Conservation (phyloP, 257 asterid species). For the Forsythia suspensa region DNA sequence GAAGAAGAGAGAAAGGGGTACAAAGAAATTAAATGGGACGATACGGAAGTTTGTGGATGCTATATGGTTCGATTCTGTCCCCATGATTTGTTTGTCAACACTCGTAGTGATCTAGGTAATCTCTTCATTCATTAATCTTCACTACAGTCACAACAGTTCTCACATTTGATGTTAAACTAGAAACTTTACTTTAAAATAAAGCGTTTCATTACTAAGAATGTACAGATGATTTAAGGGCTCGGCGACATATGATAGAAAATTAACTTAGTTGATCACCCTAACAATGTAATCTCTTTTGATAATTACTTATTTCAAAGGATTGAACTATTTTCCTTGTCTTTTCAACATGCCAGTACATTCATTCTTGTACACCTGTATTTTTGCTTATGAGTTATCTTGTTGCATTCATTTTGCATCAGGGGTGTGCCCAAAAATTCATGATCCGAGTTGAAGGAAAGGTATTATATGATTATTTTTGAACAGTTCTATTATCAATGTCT, state of each 20-base stretch:
- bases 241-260: neutral
- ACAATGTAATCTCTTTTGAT: neutral
- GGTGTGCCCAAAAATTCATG: slow-evolving; percentile 88
- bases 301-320: neutral
- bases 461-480: slow-evolving; percentile 13
- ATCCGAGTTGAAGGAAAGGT: slow-evolving; percentile 95
- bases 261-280: neutral
- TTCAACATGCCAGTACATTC: neutral
- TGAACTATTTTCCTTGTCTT: neutral
- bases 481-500: neutral
- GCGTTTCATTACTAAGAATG: neutral
- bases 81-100: slow-evolving; percentile 93
- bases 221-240: neutral
- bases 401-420: slow-evolving; percentile 49
- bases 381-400: slow-evolving; percentile 15
- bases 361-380: neutral
- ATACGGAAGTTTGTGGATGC: slow-evolving; percentile 84
- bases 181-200: neutral
- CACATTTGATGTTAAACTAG: neutral
- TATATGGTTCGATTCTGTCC: slow-evolving; percentile 98
- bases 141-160: slow-evolving; percentile 2
- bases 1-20: slow-evolving; percentile 90
- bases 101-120: slow-evolving; percentile 88
- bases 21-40: slow-evolving; percentile 92
- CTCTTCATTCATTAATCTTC: slow-evolving; percentile 8